phyloP scores from a whole-genome alignment of 1,139 yeast species.

The Ashbya aceris region DNA sequence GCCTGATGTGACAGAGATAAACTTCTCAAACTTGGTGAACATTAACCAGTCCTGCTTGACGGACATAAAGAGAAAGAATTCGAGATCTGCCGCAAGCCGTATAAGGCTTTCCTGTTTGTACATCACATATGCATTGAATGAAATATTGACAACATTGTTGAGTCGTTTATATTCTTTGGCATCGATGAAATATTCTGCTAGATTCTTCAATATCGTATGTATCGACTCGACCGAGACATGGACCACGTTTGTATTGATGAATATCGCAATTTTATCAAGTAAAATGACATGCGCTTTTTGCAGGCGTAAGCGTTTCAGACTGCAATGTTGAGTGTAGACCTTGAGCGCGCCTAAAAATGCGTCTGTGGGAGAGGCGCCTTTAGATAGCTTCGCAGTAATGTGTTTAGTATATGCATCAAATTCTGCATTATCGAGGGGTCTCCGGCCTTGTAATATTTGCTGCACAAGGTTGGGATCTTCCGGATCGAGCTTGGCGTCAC shows the following conservation, averaged over 20 bases:
- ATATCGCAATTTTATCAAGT: constrained; percentile 10
- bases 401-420: neutral
- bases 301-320: neutral
- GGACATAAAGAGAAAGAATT: constrained; percentile 4
- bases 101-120: constrained; percentile 11
- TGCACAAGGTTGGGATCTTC: neutral
- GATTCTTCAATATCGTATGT: constrained; percentile 3
- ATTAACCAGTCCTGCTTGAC: constrained; percentile 9
- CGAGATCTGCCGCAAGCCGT: constrained; percentile 9
- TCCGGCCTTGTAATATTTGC: neutral
- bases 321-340: neutral
- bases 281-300: neutral
- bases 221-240: constrained; percentile 1
- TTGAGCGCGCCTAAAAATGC: neutral
- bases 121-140: constrained; percentile 24
- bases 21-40: constrained; percentile 19
- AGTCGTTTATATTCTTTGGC: constrained; percentile 23
- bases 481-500: neutral
- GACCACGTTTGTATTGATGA: constrained; percentile 12
- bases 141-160: constrained; percentile 27
- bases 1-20: constrained; percentile 14
- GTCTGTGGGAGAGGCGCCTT: neutral
- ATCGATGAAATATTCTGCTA: constrained; percentile 15
- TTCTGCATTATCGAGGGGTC: neutral
- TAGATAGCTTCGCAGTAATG: neutral